Percentiles rank a stretch among this genome's conserved stretches.
phyloP scores from a whole-genome alignment of 768 basidiomycete species.

The Suillus sp. region DNA sequence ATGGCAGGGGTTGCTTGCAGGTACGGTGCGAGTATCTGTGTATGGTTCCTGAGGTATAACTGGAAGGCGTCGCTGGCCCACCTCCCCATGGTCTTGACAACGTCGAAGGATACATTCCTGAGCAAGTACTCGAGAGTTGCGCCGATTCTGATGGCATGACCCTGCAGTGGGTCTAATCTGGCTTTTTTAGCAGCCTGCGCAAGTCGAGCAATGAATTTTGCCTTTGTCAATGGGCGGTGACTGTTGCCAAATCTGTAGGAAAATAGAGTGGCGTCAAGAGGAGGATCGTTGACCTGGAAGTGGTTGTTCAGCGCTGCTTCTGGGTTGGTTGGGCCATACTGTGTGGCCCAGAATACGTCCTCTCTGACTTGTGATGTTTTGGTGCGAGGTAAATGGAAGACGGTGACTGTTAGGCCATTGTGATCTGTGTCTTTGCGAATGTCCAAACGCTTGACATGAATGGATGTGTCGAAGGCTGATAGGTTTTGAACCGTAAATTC shows the following conservation, averaged over 20 bases:
- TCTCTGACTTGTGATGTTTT: constrained; percentile 26
- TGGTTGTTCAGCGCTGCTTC: constrained; percentile 26
- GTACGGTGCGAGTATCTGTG: no score
- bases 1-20: no score
- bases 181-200: neutral
- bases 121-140: no score
- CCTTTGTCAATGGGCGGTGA: constrained; percentile 30
- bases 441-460: neutral
- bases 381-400: constrained; percentile 16
- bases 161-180: constrained; percentile 18
- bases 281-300: constrained; percentile 31
- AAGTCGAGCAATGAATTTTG: constrained; percentile 25
- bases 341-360: constrained; percentile 36
- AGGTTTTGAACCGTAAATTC: constrained; percentile 38
- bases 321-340: constrained; percentile 30
- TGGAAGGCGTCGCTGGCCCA: no score
- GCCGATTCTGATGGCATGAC: constrained; percentile 32
- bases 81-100: no score
- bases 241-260: constrained; percentile 22
- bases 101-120: no score
- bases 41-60: no score
- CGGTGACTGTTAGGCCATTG: no score
- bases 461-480: neutral
- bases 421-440: constrained; percentile 19
- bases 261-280: constrained; percentile 30